phyloP scores from a whole-genome alignment of 768 basidiomycete genomes.

The Galerina marginata region DNA sequence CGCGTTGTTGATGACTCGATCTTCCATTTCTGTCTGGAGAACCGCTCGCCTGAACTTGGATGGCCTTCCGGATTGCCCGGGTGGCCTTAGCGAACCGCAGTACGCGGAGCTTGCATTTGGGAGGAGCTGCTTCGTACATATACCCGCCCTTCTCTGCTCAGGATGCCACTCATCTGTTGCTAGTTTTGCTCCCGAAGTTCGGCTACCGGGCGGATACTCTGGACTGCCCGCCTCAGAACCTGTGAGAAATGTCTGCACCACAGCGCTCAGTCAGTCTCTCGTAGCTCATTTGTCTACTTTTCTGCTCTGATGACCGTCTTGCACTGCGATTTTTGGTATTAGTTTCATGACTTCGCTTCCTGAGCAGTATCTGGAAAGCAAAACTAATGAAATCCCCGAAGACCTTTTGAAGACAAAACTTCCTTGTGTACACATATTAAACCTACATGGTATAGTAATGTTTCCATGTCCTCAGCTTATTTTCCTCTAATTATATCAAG shows the following conservation, averaged over 20 bases:
- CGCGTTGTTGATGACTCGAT: neutral
- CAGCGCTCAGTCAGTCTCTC: too few species aligned
- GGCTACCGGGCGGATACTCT: neutral
- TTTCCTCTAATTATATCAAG: too few species aligned
- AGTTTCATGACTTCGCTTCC: too few species aligned
- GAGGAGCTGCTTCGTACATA: neutral
- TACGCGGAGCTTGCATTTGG: conserved; percentile 8
- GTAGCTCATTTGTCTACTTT: too few species aligned
- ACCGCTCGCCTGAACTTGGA: neutral
- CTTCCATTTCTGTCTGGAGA: conserved; percentile 2
- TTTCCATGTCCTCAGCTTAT: too few species aligned
- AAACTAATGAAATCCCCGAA: too few species aligned
- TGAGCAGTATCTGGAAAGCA: too few species aligned
- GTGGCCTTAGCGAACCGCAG: conserved; percentile 12
- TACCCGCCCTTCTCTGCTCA: neutral
- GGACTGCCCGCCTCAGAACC: neutral
- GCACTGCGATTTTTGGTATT: too few species aligned
- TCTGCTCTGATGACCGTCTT: too few species aligned
- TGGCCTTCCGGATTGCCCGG: conserved; percentile 12
- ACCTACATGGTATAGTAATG: too few species aligned
- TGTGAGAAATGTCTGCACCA: neutral
- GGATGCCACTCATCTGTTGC: neutral
- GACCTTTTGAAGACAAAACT: too few species aligned
- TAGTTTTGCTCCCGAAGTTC: neutral
- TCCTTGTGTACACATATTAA: too few species aligned